A percentile compares a stretch with the other conserved stretches of the same genome.
phyloP scores from a whole-genome alignment of 257 asterid species.

The Petunia secreta region DNA sequence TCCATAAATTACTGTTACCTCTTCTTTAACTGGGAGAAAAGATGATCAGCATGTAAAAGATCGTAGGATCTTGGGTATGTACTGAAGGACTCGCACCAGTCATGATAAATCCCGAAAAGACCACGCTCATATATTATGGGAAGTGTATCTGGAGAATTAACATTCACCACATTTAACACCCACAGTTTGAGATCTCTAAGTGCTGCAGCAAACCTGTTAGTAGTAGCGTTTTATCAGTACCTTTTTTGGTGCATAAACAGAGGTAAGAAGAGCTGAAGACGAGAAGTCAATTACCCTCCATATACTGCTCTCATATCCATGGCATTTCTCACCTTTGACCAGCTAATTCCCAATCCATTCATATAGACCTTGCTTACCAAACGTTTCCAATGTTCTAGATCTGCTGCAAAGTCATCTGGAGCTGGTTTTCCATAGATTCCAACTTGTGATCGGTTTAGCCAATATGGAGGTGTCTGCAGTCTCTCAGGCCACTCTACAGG shows the following conservation, averaged over 20 bases:
- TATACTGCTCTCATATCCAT: slow-evolving; percentile 96
- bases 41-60: slow-evolving; percentile 87
- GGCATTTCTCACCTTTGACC: slow-evolving; percentile 74
- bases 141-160: slow-evolving; percentile 81
- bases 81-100: slow-evolving; percentile 96
- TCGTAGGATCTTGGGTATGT: slow-evolving; percentile 86
- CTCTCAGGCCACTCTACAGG: slow-evolving; percentile 94
- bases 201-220: slow-evolving; percentile 84
- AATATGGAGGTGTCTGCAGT: slow-evolving; percentile 64
- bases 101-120: slow-evolving; percentile 82
- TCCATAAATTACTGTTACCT: slow-evolving; percentile 44
- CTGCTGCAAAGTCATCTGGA: slow-evolving; percentile 75
- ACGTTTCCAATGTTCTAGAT: slow-evolving; percentile 69
- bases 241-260: slow-evolving; percentile 12
- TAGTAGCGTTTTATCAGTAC: slow-evolving; percentile 15
- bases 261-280: slow-evolving; percentile 5
- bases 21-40: slow-evolving; percentile 66
- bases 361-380: slow-evolving; percentile 60
- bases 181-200: slow-evolving; percentile 74
- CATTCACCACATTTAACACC: slow-evolving; percentile 89
- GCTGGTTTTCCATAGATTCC: slow-evolving; percentile 87
- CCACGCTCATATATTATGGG: slow-evolving; percentile 86
- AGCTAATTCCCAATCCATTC: slow-evolving; percentile 69
- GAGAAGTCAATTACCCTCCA: slow-evolving; percentile 65
- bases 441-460: slow-evolving; percentile 68